Percentiles rank a stretch among this genome's conserved stretches.
These are phyloP conservation scores for Aspergillus campestris DNA, from an alignment of 495 filamentous ascomycete genomes.

Conservation along the genomic window DNA sequence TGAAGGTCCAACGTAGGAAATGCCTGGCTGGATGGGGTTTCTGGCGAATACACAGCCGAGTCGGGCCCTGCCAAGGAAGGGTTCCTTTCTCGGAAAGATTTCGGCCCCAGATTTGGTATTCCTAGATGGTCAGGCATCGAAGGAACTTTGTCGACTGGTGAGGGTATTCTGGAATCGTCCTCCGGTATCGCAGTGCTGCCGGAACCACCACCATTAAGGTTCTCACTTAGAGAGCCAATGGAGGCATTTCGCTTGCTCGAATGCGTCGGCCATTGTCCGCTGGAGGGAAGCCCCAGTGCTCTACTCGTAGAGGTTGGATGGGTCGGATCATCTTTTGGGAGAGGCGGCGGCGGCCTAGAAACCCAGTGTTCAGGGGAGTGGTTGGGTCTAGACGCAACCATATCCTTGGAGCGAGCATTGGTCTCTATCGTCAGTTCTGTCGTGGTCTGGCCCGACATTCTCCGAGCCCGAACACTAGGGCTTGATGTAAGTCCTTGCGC, in stretches of 20 bases:
- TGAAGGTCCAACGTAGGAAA: constrained; percentile 48
- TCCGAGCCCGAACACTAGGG: constrained; percentile 63
- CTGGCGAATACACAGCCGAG: constrained; percentile 56
- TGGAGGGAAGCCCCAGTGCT: constrained; percentile 14
- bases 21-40: constrained; percentile 61
- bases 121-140: constrained; percentile 50
- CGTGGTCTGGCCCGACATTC: constrained; percentile 68
- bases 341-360: constrained; percentile 17
- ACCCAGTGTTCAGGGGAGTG: constrained; percentile 19
- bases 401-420: constrained; percentile 37
- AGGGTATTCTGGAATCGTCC: constrained; percentile 30
- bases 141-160: constrained; percentile 42
- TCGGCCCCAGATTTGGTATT: constrained; percentile 74
- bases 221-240: constrained; percentile 23
- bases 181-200: constrained; percentile 36
- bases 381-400: constrained; percentile 34
- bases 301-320: constrained; percentile 12
- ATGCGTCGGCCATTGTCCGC: constrained; percentile 13
- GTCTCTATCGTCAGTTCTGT: constrained; percentile 92
- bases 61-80: constrained; percentile 70
- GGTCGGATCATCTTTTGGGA: constrained; percentile 25
- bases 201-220: constrained; percentile 20
- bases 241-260: constrained; percentile 24
- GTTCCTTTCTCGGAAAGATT: constrained; percentile 59
- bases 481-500: constrained; percentile 31